Base-by-base conservation (phyloP, 2,329 filamentous ascomycete genomes). In the Emmonsia crescens region DNA sequence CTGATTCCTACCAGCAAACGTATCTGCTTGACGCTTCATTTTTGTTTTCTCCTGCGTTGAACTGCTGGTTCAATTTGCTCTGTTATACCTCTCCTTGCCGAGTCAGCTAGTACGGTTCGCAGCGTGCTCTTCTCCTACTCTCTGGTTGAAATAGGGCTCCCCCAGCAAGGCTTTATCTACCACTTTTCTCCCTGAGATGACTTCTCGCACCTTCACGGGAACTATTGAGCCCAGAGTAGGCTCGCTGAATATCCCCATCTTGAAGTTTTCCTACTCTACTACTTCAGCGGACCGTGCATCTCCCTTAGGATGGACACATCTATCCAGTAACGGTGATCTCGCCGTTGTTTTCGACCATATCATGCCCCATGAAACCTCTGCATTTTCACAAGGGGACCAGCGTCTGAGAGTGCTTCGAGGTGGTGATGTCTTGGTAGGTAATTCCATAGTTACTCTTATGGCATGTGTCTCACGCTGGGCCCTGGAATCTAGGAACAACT, bases 211-310 rank as follows among this genome's bases (percentile, higher is more conserved):
- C 57, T 57, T 51, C 40, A 36, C 55, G 14, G 4, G 16, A 27
- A 42, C 27, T 16, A 40, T 60, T 60, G 60, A 54, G 46, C 16
- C 42, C 54, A 24, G 58, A 56, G 31, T 19, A 31, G 29, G 33
- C 19, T 57, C 61, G 9, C 54, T 67, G 21, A 60, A 44, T 4
- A 51, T 67, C 21, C 63, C 69, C 3, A 66, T 72, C 60, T 49
- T 70, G n/a, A 79, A 79, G 61, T 79, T 78, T 66, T 79, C 77
- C 24, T 74, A 77, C 65, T 73, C 77, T 19, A 77, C 72, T 5
- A 73, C 73, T 4, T 69, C 73, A 14, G 63, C 70, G 40, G 70
- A 73, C 21, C 72, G 74, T 59, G 70, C 68, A 36, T 74, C 71
- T 24, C 75, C 75, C 5, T 64, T 79, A n/a, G 71, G 69, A 38